Evolutionary conservation across 306 rosid species (phyloP), one percentile per base, ranked within the genome.

Genomic region (Cicer judaicum): DNA sequence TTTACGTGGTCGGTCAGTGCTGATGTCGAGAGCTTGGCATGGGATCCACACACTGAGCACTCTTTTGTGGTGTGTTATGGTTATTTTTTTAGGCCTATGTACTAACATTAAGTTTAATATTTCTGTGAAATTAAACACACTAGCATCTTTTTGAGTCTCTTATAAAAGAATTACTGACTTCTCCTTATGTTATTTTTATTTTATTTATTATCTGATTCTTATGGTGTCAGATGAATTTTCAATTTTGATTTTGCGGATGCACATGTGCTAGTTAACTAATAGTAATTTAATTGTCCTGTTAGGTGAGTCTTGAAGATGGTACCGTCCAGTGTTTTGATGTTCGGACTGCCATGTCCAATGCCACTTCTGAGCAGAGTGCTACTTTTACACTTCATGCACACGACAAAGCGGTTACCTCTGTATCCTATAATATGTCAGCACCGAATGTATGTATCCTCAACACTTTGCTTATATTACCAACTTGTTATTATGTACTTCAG

Each of bases 271-370:
- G 34, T 34, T 73, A 14, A 56, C 24, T 61, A 55, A 81, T 76
- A 49, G n/a, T 52, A 34, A 54, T 69, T 48, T 56, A 29, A 62
- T 52, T 80, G 67, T 80, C 55, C 64, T 84, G 71, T 74, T 74
- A 91, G 98, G 98, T 85, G 83, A 91, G 97, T 88, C 97, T 91
- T 65, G 97, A 91, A 72, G 96, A 93, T 73, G 97, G 98, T 52
- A 82, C 80, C 5, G 87, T 93, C 65, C 79, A 93, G 80, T 87
- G 97, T 68, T 93, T 89, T 70, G 98, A 93, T 85, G 82, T 93
- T 63, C 90, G 97, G 68, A 77, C 86, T 14, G 94, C 91, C 59
- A 73, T 78, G 64, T 76, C 95, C 39, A 78, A 84, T 64, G 68
- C 87, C 42, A 14, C 84, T 47, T 84, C 88, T 10, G 90, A 87